These are phyloP conservation scores for Saccharum hybrid DNA, from an alignment of 202 grass and related monocot species.

Conservation along the genomic window DNA sequence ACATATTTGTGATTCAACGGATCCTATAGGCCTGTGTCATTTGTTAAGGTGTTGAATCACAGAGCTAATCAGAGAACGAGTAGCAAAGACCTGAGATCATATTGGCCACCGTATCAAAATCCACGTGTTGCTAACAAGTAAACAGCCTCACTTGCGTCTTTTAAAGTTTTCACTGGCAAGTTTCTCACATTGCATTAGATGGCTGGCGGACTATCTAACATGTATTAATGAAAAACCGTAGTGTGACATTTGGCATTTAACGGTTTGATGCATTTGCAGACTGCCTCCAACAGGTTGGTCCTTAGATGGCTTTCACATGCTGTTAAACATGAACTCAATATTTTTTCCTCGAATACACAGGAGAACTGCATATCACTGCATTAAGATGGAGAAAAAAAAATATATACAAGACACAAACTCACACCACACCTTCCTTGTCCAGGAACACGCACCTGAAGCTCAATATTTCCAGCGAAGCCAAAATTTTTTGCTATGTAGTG, in stretches of 20 bases:
- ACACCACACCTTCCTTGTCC: not conserved
- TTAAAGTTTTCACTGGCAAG: not conserved
- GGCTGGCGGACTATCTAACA: not conserved
- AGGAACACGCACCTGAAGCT: not conserved
- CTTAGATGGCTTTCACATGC: conserved; percentile 8
- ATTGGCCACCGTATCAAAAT: not conserved
- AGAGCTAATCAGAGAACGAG: not conserved
- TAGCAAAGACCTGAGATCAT: not conserved
- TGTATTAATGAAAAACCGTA: not conserved
- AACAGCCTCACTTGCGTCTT: not conserved
- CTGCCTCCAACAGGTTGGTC: not conserved
- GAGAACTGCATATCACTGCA: not conserved
- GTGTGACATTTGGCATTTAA: not conserved
- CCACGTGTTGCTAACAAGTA: not conserved
- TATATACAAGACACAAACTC: not conserved
- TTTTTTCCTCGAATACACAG: not conserved
- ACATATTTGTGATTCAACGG: not conserved
- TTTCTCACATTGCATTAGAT: not conserved
- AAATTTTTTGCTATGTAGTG: not conserved
- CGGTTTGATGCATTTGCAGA: not conserved
- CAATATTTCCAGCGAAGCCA: not conserved
- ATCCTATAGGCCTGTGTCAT: not conserved
- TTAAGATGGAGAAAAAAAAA: not conserved
- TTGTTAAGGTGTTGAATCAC: conserved; percentile 7
- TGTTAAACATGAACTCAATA: conserved; percentile 6